phyloP scores from a whole-genome alignment of 805 yeast genomes.

The Cyberlindnera samutprakarnensis region DNA sequence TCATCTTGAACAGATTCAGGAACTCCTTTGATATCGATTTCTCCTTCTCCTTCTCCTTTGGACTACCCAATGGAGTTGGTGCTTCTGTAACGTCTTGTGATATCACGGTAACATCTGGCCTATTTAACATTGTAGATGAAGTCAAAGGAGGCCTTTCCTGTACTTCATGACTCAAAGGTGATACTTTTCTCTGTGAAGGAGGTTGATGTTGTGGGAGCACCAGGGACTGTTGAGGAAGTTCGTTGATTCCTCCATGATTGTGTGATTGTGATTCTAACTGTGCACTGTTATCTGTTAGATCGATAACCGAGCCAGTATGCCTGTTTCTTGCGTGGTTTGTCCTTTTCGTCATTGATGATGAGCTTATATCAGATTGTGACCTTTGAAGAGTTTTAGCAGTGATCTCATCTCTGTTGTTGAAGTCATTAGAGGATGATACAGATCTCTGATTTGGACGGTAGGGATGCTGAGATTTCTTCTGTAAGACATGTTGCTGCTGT shows the following conservation, averaged over 20 bases:
- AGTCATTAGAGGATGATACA: background rate
- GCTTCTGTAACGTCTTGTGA: constrained; percentile 6
- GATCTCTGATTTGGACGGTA: background rate
- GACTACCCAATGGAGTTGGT: constrained; percentile 4
- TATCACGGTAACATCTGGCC: constrained; percentile 2
- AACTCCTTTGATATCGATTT: constrained; percentile 20
- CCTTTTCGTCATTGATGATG: constrained; percentile 3
- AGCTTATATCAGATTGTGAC: constrained; percentile 11
- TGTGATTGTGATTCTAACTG: no score
- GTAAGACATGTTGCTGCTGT: background rate
- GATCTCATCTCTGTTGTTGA: background rate
- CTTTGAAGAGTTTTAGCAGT: constrained; percentile 7
- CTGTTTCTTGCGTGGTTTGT: constrained; percentile 30
- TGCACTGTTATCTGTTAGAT: no score
- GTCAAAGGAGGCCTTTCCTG: constrained; percentile 1
- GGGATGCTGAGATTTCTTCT: constrained; percentile 1
- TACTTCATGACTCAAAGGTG: constrained; percentile 7
- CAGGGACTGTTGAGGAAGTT: constrained; percentile 1
- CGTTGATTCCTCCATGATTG: no score
- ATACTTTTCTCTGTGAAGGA: constrained; percentile 7
- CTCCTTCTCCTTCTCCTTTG: constrained; percentile 5
- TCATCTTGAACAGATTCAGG: constrained; percentile 21
- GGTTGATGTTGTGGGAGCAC: constrained; percentile 4
- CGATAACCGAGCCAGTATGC: constrained; percentile 23
- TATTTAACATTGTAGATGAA: no score